A percentile compares a stretch with the other conserved stretches of the same genome.
phyloP scores from a whole-genome alignment of 2,329 filamentous ascomycete species.

The Cadophora gregata region DNA sequence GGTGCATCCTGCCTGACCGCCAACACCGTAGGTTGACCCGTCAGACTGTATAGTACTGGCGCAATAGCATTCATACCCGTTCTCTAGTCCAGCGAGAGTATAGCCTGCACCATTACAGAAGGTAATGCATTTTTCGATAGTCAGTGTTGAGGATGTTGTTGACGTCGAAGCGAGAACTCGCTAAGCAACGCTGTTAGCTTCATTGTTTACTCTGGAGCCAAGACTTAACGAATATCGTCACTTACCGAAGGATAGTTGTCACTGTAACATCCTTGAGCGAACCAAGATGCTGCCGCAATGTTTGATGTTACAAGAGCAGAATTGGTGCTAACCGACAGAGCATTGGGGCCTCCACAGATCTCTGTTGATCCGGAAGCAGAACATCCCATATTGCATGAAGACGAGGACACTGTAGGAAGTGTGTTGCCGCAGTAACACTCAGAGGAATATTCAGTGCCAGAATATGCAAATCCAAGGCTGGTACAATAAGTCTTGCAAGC shows the following conservation, averaged over 20 bases:
- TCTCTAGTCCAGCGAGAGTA: background rate
- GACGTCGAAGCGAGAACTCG: conserved; percentile 4
- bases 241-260: conserved; percentile 10
- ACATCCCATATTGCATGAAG: conserved; percentile 8
- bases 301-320: background rate
- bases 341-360: conserved; percentile 9
- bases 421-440: background rate
- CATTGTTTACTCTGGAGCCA: background rate
- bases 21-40: background rate
- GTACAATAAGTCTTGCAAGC: background rate
- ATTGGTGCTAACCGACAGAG: conserved; percentile 2
- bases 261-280: background rate
- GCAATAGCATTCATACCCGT: conserved; percentile 8
- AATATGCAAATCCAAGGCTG: background rate
- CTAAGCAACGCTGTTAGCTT: background rate
- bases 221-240: background rate
- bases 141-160: background rate
- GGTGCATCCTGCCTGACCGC: background rate
- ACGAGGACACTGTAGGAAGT: background rate
- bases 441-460: background rate
- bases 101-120: background rate
- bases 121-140: background rate
- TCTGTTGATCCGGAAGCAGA: conserved; percentile 1
- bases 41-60: background rate
- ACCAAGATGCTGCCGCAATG: background rate